Conservation (phyloP, 2,329 filamentous ascomycete genomes). For the Diaporthe australafricana region DNA sequence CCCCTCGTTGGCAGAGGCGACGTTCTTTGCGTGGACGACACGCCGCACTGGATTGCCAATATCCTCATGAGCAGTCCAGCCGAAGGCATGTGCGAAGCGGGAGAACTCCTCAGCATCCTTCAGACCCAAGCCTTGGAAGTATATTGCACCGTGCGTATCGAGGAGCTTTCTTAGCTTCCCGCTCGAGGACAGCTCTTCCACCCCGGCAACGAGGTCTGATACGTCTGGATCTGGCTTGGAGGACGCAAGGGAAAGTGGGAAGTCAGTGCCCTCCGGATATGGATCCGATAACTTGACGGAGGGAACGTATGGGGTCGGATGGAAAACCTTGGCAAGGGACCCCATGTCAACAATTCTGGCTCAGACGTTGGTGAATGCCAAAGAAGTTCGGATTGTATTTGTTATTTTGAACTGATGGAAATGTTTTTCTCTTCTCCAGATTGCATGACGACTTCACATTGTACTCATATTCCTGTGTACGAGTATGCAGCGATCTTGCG, state of each 20-base stretch:
- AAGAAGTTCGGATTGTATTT: not conserved
- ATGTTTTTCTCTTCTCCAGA: not conserved
- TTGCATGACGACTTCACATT: not conserved
- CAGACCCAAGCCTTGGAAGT: not conserved
- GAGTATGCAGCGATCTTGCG: not conserved
- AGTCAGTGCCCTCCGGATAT: not conserved
- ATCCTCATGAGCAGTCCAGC: conserved; percentile 42
- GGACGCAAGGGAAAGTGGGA: not conserved
- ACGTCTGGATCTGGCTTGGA: not conserved
- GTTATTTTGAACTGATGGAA: not conserved
- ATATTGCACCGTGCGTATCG: not conserved
- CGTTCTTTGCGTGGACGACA: conserved; percentile 42
- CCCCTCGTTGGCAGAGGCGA: conserved; percentile 45
- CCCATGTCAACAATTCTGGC: not conserved
- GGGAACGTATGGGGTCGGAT: not conserved
- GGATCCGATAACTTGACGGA: conserved; percentile 1
- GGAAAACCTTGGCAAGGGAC: not conserved
- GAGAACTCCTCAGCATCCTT: conserved; percentile 40
- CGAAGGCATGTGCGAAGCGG: conserved; percentile 43
- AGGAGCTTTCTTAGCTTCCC: not conserved
- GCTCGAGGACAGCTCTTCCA: not conserved
- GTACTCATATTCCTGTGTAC: not conserved
- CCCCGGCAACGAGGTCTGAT: not conserved
- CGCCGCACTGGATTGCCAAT: conserved; percentile 44
- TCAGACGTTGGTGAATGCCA: not conserved